A percentile compares a stretch with the other conserved stretches of the same genome.
Evolutionary conservation across 2,329 filamentous ascomycete species (phyloP).

Genomic region (Cadophora luteo-olivacea): DNA sequence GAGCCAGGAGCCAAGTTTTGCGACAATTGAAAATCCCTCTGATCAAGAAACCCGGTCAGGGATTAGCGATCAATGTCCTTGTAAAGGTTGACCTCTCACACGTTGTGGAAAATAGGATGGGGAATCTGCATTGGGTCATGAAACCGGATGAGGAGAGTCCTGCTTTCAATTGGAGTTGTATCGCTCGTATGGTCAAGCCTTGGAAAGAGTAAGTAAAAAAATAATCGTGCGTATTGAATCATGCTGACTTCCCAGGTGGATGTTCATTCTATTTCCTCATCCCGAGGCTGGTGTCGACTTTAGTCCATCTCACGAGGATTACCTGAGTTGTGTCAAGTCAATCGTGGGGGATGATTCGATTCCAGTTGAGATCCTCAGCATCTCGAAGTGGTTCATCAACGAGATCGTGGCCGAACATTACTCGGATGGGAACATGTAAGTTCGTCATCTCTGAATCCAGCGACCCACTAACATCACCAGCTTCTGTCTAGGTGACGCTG

Average conservation of each 20-base stretch:
- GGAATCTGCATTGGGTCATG: slow-evolving; percentile 67
- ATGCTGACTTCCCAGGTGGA: slow-evolving; percentile 51
- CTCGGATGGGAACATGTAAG: slow-evolving; percentile 43
- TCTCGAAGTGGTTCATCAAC: slow-evolving; percentile 66
- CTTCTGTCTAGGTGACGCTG: slow-evolving; percentile 63
- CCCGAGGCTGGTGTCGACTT: slow-evolving; percentile 48
- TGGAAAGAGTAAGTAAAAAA: slow-evolving; percentile 56
- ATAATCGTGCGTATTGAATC: neutral
- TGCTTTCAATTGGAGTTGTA: slow-evolving; percentile 55
- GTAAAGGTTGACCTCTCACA: slow-evolving; percentile 58
- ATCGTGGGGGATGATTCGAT: slow-evolving; percentile 62
- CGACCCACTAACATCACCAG: slow-evolving; percentile 17
- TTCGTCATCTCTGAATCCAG: neutral
- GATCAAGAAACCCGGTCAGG: slow-evolving; percentile 52
- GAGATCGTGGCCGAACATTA: slow-evolving; percentile 66
- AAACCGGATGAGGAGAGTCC: slow-evolving; percentile 59
- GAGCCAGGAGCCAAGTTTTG: slow-evolving; percentile 53
- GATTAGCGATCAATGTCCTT: slow-evolving; percentile 56
- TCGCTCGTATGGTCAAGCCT: slow-evolving; percentile 66
- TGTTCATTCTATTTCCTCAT: slow-evolving; percentile 59
- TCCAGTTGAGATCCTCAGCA: slow-evolving; percentile 56
- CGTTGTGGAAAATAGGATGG: slow-evolving; percentile 55
- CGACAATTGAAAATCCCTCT: slow-evolving; percentile 55
- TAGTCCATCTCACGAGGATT: slow-evolving; percentile 55
- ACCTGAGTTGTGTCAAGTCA: slow-evolving; percentile 52